Evolutionary conservation across 2,329 filamentous ascomycete species (phyloP), one percentile per base, ranked within the genome.

Genomic region (Zymoseptoria ardabiliae): DNA sequence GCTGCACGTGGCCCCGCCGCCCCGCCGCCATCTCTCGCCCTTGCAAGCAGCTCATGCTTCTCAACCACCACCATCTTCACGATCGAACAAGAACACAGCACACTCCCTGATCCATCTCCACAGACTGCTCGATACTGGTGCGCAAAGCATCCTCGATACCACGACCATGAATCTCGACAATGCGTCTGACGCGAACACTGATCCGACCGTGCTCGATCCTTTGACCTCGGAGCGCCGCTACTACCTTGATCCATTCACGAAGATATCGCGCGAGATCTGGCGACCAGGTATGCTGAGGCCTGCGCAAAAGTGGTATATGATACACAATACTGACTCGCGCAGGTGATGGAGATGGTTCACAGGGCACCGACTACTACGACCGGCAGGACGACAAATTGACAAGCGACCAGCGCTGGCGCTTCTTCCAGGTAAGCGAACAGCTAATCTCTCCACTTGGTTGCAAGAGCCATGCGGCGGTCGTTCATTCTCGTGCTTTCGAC

Each of bases 321-420:
- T 25, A 22, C 35, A 17, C n/a, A 8, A 53, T 35, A 22, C 19
- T 58, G 22, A 52, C 41, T 51, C 28, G 19, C 30, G 45, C 21
- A 63, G 68, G 67, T 13, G 72, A 77, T 52, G 70, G 70, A 17
- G 67, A 77, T 55, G 75, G 73, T 50, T 64, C 73, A n/a, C 57
- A 66, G 17, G 56, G 60, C 49, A 61, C 62, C 45, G 66, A 72
- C 28, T 63, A 72, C 49, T 61, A 70, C 50, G 68, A 72, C 22
- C 64, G 64, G 1, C 25, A 49, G 13, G 66, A 63, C 8, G 63
- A 61, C 7, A 53, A 58, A 11, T 58, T 66, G 25, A 61, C 63
- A 21, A 50, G 67, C 2, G 61, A 66, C 19, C 60, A 68, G 2
- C 72, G 73, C 6, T 77, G 74, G 74, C 75, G 74, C 35, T 53